Base-by-base conservation (phyloP, 768 basidiomycete genomes). In the Lactifluus hygrophoroides region DNA sequence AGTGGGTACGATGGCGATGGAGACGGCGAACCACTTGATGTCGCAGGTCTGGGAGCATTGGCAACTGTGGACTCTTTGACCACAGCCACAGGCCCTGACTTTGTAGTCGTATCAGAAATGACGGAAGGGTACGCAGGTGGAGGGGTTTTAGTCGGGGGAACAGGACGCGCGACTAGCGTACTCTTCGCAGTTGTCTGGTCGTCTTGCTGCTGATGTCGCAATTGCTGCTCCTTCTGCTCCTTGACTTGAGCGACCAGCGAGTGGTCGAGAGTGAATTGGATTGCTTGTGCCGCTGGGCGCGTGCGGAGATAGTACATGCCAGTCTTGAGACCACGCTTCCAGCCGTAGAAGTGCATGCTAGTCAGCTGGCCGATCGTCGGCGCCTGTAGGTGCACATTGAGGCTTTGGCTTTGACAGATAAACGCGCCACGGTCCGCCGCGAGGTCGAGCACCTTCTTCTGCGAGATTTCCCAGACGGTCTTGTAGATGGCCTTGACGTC, bases 381-480 rank as follows among this genome's bases (percentile, higher is more conserved):
- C 38, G 86, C 77, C 69, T 90, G 85, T 48, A 99, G 73, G 70
- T 97, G 95, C 57, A 99, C 82, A 72, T 98, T 98, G 70, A 99
- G 75, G 61, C 86, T 88, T 75, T 98, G 95, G 64, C 84, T 86
- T 73, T 99, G 95, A 74, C 93, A 95, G 73, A 98, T 96, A 77
- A 86, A 99, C 1, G 96, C 93, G 38, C 94, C 95, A 60, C 96
- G 93, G 71, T 99, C 96, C n/a, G 96, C 96, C 52, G 96, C 88
- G 65, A 99, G 80, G 75, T 99, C 96, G 58, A 99, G 85, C 63
- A 99, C 85, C 70, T 91, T 94, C 89, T 97, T 98, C 77, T 98
- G 95, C 45, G 83, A 86, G 72, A 99, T 94, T 76, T 99, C 95
- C 95, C 95, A 99, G 49, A 97, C 95, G n/a, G 95, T 99, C 78